Conservation (phyloP, 164 flowering plant genomes). For the Euptelea pleiosperma region DNA sequence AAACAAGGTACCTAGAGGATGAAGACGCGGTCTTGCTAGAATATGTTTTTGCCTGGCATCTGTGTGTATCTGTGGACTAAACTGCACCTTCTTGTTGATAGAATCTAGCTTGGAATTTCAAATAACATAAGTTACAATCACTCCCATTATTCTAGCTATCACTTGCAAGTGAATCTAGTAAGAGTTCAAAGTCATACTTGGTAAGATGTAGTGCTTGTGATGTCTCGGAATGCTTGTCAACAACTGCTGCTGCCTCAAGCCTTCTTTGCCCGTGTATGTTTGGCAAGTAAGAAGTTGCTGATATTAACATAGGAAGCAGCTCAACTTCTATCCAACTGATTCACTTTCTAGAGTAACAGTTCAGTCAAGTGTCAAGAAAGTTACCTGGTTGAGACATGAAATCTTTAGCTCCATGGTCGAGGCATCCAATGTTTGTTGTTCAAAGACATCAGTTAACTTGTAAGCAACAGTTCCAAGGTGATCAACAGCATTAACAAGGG, state of each 20-base stretch:
- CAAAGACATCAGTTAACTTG: constrained; percentile 84
- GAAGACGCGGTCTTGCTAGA: constrained; percentile 52
- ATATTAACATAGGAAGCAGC: constrained; percentile 14
- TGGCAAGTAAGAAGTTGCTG: constrained; percentile 82
- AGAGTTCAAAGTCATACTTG: constrained; percentile 49
- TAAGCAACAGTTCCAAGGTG: constrained; percentile 97
- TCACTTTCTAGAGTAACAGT: not conserved
- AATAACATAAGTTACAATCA: not conserved
- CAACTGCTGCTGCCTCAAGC: constrained; percentile 79
- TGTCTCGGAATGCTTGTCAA: constrained; percentile 73
- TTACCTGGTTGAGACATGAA: constrained; percentile 79
- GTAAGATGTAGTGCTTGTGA: constrained; percentile 91
- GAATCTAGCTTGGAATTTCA: constrained; percentile 43
- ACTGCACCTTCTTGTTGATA: constrained; percentile 75
- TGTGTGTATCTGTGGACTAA: constrained; percentile 54
- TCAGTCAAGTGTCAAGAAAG: not conserved
- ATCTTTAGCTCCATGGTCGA: constrained; percentile 66
- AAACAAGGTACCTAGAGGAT: constrained; percentile 56
- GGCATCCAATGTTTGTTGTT: constrained; percentile 69
- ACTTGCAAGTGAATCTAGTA: constrained; percentile 1
- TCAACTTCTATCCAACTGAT: constrained; percentile 14
- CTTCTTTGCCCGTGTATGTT: constrained; percentile 74
- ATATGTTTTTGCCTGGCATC: constrained; percentile 50
- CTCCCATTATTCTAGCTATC: not conserved
- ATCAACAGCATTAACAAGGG: constrained; percentile 96